Base-by-base conservation (phyloP, 768 basidiomycete species). In the Terana coerulea region DNA sequence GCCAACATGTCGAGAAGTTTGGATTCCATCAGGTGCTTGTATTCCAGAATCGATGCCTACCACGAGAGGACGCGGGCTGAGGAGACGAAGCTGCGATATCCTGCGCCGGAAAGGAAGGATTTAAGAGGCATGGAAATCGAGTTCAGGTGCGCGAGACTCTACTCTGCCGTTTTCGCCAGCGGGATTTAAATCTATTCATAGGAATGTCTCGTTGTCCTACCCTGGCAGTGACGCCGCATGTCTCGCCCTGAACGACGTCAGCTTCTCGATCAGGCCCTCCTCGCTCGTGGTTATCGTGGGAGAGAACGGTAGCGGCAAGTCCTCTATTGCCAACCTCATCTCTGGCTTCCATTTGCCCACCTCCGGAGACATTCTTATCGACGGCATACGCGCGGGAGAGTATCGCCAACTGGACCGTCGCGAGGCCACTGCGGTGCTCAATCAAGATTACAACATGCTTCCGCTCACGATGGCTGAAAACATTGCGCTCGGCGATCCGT, bases 221-320 rank as follows among this genome's bases (percentile, higher is more conserved):
- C 79, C 80, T 0, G 74, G 70, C 19, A 67, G 64, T 45, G 68
- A 71, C 39, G 66, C 64, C 22, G 68, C 53, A 1, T 58, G 56
- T 2, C 67, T 66, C 24, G 73, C 72, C 2, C 52, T 80, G 15
- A 57, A 59, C n/a, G 57, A 69, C 41, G 55, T 75, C 43, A 69
- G 70, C 1, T 65, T 77, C 42, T 61, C 55, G n/a, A 68, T 79
- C 42, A 53, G 67, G 9, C 59, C 75, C 8, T 76, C 76, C 2
- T 68, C 75, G 24, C 68, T 81, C 11, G 74, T 78, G 15, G 74
- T 82, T 26, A 67, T 83, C n/a, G 81, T 83, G 5, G 80, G 81
- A 17, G 66, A 65, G 2, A 83, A 83, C 55, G 80, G 81, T 5
- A 74, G 74, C 47, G 79, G 79, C 1, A 81, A 81, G 54, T 75